Evolutionary conservation across 257 asterid species (phyloP).

Genomic region (Nicotiana obtusifolia): DNA sequence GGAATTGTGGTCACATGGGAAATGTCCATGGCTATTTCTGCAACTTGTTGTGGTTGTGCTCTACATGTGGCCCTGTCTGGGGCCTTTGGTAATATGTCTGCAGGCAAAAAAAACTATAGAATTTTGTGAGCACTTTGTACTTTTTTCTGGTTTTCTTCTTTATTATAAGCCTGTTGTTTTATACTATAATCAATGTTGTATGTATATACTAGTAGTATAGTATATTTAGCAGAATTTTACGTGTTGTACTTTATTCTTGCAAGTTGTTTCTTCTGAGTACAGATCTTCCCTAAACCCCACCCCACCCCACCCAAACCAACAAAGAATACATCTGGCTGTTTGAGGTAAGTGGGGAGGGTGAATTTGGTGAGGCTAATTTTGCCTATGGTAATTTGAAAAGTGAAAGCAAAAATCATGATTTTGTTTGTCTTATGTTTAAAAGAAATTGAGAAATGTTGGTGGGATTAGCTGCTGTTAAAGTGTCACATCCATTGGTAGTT

Average conservation of each 20-base stretch:
- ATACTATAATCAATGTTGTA: neutral
- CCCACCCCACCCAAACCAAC: too few relatives aligned
- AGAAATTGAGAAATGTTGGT: neutral
- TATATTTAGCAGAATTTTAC: neutral
- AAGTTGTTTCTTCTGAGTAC: neutral
- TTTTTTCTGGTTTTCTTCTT: neutral
- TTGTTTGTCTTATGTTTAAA: neutral
- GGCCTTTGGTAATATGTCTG: neutral
- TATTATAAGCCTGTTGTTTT: neutral
- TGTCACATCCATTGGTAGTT: conserved; percentile 2
- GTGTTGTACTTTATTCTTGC: neutral
- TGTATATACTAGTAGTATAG: neutral
- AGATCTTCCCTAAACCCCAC: neutral
- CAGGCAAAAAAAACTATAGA: neutral
- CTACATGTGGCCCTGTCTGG: conserved; percentile 15
- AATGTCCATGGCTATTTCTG: conserved; percentile 2
- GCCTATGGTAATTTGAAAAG: neutral
- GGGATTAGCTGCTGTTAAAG: neutral
- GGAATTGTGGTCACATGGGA: conserved; percentile 10
- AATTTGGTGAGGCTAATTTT: neutral
- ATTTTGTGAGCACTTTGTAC: conserved; percentile 10
- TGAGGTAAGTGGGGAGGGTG: neutral
- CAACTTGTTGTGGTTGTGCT: conserved; percentile 1
- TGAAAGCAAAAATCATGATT: neutral
- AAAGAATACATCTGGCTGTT: neutral